These are phyloP conservation scores for Geosiphon pyriformis DNA, from an alignment of 192 early-diverging fungal species.

Conservation along the genomic window DNA sequence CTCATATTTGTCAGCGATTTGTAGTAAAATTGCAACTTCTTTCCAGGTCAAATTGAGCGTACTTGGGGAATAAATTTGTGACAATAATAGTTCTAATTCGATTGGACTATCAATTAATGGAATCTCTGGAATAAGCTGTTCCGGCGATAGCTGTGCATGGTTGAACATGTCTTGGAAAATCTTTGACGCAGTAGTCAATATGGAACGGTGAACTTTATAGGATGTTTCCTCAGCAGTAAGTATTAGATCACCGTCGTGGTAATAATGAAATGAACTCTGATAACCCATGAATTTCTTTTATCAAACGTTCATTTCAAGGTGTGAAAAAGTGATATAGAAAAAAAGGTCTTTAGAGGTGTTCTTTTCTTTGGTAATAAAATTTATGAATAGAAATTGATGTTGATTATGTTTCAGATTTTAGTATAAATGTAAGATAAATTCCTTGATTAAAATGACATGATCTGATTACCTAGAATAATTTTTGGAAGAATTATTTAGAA, in stretches of 20 bases:
- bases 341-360: neutral
- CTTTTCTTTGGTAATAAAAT: neutral
- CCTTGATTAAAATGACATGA: no score
- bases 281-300: neutral
- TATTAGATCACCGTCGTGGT: neutral
- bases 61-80: neutral
- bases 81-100: neutral
- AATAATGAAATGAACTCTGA: neutral
- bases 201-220: neutral
- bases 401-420: no score
- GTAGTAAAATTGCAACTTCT: neutral
- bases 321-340: neutral
- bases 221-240: neutral
- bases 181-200: neutral
- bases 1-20: constrained; percentile 8
- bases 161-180: constrained; percentile 2
- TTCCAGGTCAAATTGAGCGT: neutral
- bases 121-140: neutral
- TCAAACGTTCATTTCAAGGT: neutral
- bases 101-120: neutral
- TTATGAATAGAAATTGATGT: no score
- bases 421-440: no score
- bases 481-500: no score
- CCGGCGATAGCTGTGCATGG: neutral
- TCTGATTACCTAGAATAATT: no score